Evolutionary conservation across 306 rosid genomes (phyloP), one percentile per base, ranked within the genome.

Genomic region (Vicia faba): DNA sequence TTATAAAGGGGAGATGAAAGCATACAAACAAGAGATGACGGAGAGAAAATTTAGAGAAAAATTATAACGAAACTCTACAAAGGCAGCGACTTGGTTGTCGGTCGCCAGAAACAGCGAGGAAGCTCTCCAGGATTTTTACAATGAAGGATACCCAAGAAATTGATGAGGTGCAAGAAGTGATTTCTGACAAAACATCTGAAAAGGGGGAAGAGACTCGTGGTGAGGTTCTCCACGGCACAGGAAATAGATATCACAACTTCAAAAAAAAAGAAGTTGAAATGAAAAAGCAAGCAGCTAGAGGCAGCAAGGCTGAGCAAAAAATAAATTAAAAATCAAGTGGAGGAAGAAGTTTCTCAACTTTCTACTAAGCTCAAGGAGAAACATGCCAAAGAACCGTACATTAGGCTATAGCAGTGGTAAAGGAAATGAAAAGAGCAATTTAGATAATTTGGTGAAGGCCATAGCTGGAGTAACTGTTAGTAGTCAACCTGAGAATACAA

Each of bases 251-350:
- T 83, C 89, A 20, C 76, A 75, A 53, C 77, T 93, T 74, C 97
- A 86, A 85, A 87, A 85, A n/a, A 74, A 90, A 84, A 73, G 97
- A 95, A 88, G 68, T 72, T 48, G 95, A 78, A 73, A 78, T 86
- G 86, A 90, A 90, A 64, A 93, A 85, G 80, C 81, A 83, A 10
- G 95, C 99, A 9, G 99, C 97, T 33, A 86, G 78, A 78, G 97
- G 97, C 35, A 90, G 97, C 96, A 95, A 90, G 78, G 97, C 99
- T 51, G 95, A 88, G 77, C 97, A 90, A 83, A 90, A 86, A 78
- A 66, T 38, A 95, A 90, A 85, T n/a, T n/a, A 95, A 95, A 74
- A 95, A 85, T 74, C 95, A 90, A 72, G 97, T 95, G 79, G 99
- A 95, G 86, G 97, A 90, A 75, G 91, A 88, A 71, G 75, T 95